phyloP scores from a whole-genome alignment of 345 rosid species.

The Euclidium syriacum region DNA sequence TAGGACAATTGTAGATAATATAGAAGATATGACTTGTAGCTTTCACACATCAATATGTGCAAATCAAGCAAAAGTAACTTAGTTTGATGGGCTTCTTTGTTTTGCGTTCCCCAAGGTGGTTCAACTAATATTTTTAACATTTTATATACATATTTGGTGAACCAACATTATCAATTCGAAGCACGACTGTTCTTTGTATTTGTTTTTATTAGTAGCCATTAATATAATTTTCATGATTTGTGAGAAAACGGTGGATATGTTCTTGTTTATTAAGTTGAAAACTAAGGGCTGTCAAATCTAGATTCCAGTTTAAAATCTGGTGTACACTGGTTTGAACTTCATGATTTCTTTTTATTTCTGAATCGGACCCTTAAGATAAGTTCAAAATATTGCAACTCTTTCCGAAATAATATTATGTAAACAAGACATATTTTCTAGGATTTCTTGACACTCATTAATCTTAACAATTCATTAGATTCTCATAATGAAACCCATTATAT shows the following conservation, averaged over 20 bases:
- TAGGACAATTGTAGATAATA: constrained; percentile 18
- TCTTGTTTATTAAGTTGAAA: not conserved
- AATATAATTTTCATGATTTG: not conserved
- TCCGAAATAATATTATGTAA: not conserved
- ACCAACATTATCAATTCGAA: constrained; percentile 16
- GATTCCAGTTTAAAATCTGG: not conserved
- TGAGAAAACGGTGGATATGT: not conserved
- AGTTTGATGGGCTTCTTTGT: constrained; percentile 11
- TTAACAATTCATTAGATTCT: too few relatives aligned
- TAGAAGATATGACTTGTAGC: constrained; percentile 12
- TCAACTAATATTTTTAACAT: constrained; percentile 19
- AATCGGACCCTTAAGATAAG: not conserved
- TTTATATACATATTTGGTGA: constrained; percentile 22
- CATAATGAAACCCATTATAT: too few relatives aligned
- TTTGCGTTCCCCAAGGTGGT: constrained; percentile 20
- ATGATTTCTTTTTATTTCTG: not conserved
- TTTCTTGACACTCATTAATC: too few relatives aligned
- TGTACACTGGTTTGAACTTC: not conserved
- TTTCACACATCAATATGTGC: constrained; percentile 22
- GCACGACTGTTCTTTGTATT: constrained; percentile 13
- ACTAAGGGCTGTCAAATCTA: not conserved
- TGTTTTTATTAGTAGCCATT: constrained; percentile 1
- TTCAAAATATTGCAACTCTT: not conserved
- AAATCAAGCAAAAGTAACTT: constrained; percentile 32
- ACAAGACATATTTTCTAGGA: too few relatives aligned